phyloP scores from a whole-genome alignment of 768 basidiomycete species.

The Hypsizygus marmoreus region DNA sequence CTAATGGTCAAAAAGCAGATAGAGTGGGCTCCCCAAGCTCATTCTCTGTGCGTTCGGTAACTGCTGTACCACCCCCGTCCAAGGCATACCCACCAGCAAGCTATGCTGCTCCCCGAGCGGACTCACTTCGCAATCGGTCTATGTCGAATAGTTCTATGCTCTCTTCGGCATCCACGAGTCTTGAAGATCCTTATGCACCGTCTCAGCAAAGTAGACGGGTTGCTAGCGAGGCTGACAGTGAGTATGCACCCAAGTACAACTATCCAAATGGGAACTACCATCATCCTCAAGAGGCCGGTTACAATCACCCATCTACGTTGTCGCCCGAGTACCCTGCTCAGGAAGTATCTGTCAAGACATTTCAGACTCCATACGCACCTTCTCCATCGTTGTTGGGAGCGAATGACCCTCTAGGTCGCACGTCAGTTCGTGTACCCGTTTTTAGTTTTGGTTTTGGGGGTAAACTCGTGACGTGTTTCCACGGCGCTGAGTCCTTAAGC shows the following conservation, averaged over 20 bases:
- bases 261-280: conserved; percentile 20
- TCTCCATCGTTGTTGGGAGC: conserved; percentile 82
- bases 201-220: conserved; percentile 22
- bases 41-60: conserved; percentile 21
- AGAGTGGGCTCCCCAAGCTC: conserved; percentile 33
- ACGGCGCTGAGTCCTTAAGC: conserved; percentile 61
- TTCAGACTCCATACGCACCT: conserved; percentile 71
- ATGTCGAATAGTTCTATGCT: conserved; percentile 46
- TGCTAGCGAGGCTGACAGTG: conserved; percentile 28
- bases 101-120: conserved; percentile 20
- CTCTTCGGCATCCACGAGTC: conserved; percentile 31
- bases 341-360: conserved; percentile 38
- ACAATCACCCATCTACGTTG: conserved; percentile 14
- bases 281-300: conserved; percentile 17
- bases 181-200: conserved; percentile 39
- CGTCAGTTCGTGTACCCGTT: conserved; percentile 72
- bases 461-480: conserved; percentile 86
- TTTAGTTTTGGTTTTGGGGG: conserved; percentile 95
- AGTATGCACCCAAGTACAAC: conserved; percentile 28
- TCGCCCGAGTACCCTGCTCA: conserved; percentile 24
- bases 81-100: conserved; percentile 9
- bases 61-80: conserved; percentile 23
- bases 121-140: conserved; percentile 38
- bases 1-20: conserved; percentile 24
- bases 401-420: conserved; percentile 80